A percentile compares a stretch with the other conserved stretches of the same genome.
These are phyloP conservation scores for Chaetoscypha palmicola DNA, from an alignment of 2,329 filamentous ascomycete species.

Conservation along the genomic window DNA sequence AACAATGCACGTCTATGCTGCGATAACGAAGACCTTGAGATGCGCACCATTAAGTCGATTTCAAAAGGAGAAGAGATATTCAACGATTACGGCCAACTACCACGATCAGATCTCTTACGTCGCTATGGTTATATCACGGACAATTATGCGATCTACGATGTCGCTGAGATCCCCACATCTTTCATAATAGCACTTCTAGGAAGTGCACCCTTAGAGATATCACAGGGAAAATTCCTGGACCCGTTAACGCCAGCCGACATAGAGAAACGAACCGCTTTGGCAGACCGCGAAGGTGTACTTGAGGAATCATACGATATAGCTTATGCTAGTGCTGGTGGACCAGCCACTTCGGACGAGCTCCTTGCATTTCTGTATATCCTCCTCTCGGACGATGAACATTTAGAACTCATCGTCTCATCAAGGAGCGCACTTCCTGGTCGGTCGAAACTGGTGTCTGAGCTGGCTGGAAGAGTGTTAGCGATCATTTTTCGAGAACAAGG, in stretches of 20 bases:
- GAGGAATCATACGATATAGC: constrained; percentile 55
- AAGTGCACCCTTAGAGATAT: constrained; percentile 6
- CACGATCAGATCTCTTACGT: constrained; percentile 57
- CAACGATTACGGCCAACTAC: constrained; percentile 61
- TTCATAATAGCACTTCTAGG: constrained; percentile 35
- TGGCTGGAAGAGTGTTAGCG: constrained; percentile 35
- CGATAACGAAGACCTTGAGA: constrained; percentile 42
- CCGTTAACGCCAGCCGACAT: constrained; percentile 24
- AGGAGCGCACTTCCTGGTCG: constrained; percentile 28
- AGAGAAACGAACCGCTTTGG: constrained; percentile 33
- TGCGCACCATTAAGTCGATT: constrained; percentile 55
- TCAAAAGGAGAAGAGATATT: constrained; percentile 54
- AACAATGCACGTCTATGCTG: constrained; percentile 49
- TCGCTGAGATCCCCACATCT: constrained; percentile 53
- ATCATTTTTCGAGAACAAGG: constrained; percentile 34
- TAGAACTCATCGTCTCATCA: constrained; percentile 33
- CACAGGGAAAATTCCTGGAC: constrained; percentile 9
- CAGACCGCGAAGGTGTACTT: constrained; percentile 49
- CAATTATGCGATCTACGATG: constrained; percentile 58
- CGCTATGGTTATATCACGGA: constrained; percentile 62
- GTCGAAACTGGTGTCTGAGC: constrained; percentile 37
- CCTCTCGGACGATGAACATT: constrained; percentile 33
- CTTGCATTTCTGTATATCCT: constrained; percentile 38
- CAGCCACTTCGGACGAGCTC: constrained; percentile 30
- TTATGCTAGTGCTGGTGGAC: constrained; percentile 22